Conservation (phyloP, 225 moss, liverwort and hornwort species). For the Climacium dendroides region DNA sequence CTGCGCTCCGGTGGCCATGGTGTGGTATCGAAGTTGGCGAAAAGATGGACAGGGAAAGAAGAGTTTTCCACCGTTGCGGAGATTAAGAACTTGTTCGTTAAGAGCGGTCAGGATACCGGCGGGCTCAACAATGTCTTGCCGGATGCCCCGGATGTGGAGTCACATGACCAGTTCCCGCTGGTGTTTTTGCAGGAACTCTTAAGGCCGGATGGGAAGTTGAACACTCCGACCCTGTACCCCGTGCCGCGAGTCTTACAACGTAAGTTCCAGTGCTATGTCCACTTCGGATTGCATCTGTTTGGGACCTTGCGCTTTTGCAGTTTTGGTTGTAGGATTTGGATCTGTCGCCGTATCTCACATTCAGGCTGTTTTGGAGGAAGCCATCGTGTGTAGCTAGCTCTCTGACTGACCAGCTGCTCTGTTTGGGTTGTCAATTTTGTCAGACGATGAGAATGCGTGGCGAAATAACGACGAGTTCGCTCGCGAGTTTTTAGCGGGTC, state of each 20-base stretch:
- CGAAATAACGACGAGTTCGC: not conserved
- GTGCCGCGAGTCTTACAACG: not conserved
- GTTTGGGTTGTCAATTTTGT: not conserved
- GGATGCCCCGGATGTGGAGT: not conserved
- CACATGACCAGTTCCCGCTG: not conserved
- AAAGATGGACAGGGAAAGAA: rapidly evolving
- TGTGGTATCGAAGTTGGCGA: not conserved
- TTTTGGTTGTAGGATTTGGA: not conserved
- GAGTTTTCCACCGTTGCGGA: not conserved
- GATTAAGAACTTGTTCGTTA: not conserved
- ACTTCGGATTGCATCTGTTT: not conserved
- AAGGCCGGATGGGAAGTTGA: not conserved
- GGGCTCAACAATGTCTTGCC: not conserved
- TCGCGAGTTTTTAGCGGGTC: not conserved
- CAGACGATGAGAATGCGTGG: not conserved
- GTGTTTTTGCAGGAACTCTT: not conserved
- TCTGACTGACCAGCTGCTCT: not conserved
- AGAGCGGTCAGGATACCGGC: not conserved
- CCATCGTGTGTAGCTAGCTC: not conserved
- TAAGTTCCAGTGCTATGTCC: not conserved
- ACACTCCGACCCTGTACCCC: not conserved
- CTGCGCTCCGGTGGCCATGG: not conserved
- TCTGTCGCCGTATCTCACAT: not conserved
- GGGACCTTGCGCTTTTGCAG: too few relatives aligned
- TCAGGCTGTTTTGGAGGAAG: not conserved